phyloP scores from a whole-genome alignment of 1,284 basidiomycete genomes.

The Cutaneotrichosporon mucoides region DNA sequence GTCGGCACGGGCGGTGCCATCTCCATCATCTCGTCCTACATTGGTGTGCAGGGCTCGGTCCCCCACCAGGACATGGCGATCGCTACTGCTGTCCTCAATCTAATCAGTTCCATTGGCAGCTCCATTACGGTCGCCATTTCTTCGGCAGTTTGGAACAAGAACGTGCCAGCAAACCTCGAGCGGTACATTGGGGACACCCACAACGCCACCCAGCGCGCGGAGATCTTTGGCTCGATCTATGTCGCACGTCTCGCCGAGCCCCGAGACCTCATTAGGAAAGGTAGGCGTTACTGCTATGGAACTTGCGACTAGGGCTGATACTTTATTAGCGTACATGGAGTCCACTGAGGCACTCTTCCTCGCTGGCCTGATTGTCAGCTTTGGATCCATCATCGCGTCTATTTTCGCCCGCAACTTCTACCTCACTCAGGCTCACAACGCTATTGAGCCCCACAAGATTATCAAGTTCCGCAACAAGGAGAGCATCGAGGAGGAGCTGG shows the following conservation, averaged over 20 bases:
- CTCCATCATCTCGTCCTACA: conserved; percentile 38
- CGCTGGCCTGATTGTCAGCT: conserved; percentile 26
- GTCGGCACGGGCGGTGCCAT: conserved; percentile 22
- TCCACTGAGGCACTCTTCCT: conserved; percentile 24
- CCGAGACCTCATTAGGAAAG: conserved; percentile 23
- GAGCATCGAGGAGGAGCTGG: neutral
- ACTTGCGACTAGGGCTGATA: no score
- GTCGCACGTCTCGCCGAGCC: conserved; percentile 29
- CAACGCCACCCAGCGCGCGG: conserved; percentile 27
- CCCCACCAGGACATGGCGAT: conserved; percentile 11
- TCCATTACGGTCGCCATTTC: conserved; percentile 5
- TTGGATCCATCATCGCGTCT: conserved; percentile 27
- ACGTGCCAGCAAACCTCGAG: conserved; percentile 28
- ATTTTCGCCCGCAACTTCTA: conserved; percentile 29
- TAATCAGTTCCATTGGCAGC: conserved; percentile 14
- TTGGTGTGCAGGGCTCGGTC: conserved; percentile 7
- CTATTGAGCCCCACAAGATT: conserved; percentile 28
- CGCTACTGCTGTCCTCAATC: conserved; percentile 7
- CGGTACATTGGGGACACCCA: conserved; percentile 27
- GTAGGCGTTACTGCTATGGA: no score
- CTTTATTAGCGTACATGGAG: conserved; percentile 27
- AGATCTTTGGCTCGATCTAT: conserved; percentile 34
- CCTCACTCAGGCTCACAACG: conserved; percentile 35
- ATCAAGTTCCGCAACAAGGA: conserved; percentile 26
- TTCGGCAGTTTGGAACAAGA: conserved; percentile 11